Evolutionary conservation across 805 yeast genomes (phyloP), one percentile per base, ranked within the genome.

Genomic region (Pichia membranifaciens): DNA sequence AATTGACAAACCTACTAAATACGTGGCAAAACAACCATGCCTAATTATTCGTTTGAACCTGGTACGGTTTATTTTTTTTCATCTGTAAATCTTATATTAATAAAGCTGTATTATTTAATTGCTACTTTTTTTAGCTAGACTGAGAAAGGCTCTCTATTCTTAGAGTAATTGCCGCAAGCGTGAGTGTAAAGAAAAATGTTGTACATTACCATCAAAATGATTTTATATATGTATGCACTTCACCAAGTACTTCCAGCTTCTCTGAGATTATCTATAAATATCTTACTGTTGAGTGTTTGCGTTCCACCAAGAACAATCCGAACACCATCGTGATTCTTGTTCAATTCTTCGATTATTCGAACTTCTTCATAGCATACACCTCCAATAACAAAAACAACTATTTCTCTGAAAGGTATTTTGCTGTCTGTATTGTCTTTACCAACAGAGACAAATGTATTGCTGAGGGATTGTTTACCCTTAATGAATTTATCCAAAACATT

Each of bases 341-440:
- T 82, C 52, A 89, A 71, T 51, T 88, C 86, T 46, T 84, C 79
- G 4, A 90, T 79, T 21, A 89, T 66, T 51, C 96, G 76, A 0
- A 95, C 87, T 62, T 93, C 99, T 64, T 91, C 98, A 61, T 79
- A 88, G 1, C 98, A 91, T 2, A 78, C 84, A 15, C 99, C 99
- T 5, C 97, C 98, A 44, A 87, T 79, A 44, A 85, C 66, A 59
- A 81, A 86, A 1, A 86, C 69, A 3, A 86, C 73, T n/a, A 86
- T 69, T 55, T 85, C 90, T 56, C 82, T 86, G 1, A 76, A 72
- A 23, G 71, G 68, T 25, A 69, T 68, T 32, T 52, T 52, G 35
- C 54, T 22, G 3, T 34, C 38, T 10, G 15, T 18, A 39, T 2
- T 67, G 67, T 48, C 62, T 62, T 47, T 62, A 66, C 38, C 58